Conservation (phyloP, 1,284 basidiomycete species). For the Puccinia polysora region DNA sequence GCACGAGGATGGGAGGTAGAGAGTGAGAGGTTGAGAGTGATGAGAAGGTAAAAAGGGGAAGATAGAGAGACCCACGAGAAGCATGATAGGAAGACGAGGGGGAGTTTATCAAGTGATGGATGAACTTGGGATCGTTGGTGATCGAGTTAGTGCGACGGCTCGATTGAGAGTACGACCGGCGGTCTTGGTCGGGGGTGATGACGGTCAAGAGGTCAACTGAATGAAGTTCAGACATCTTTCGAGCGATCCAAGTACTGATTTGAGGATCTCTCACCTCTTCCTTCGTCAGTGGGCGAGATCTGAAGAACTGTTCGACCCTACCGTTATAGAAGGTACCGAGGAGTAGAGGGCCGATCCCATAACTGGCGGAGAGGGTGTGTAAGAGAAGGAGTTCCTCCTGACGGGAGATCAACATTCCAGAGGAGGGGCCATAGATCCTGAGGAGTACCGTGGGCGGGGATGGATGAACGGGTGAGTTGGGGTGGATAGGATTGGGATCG, state of each 20-base stretch:
- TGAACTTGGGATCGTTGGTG: neutral
- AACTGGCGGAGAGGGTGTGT: slow-evolving; percentile 76
- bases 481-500: slow-evolving; percentile 49
- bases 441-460: slow-evolving; percentile 68
- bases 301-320: slow-evolving; percentile 85
- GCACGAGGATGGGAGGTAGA: slow-evolving; percentile 45
- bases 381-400: slow-evolving; percentile 76
- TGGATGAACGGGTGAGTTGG: slow-evolving; percentile 5
- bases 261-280: slow-evolving; percentile 68
- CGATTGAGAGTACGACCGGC: neutral
- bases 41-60: slow-evolving; percentile 44
- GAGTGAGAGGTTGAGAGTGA: slow-evolving; percentile 46
- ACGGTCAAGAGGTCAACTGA: slow-evolving; percentile 67
- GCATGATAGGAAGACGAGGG: slow-evolving; percentile 45
- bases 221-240: slow-evolving; percentile 87
- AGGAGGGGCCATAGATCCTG: slow-evolving; percentile 82
- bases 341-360: slow-evolving; percentile 80
- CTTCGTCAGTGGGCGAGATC: slow-evolving; percentile 71
- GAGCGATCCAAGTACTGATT: slow-evolving; percentile 75
- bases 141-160: slow-evolving; percentile 1
- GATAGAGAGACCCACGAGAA: neutral
- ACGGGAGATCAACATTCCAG: slow-evolving; percentile 76
- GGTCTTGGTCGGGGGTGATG: slow-evolving; percentile 20
- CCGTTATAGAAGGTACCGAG: slow-evolving; percentile 92
- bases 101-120: slow-evolving; percentile 44